phyloP scores from a whole-genome alignment of 306 rosid species.

The Benincasa hispida region DNA sequence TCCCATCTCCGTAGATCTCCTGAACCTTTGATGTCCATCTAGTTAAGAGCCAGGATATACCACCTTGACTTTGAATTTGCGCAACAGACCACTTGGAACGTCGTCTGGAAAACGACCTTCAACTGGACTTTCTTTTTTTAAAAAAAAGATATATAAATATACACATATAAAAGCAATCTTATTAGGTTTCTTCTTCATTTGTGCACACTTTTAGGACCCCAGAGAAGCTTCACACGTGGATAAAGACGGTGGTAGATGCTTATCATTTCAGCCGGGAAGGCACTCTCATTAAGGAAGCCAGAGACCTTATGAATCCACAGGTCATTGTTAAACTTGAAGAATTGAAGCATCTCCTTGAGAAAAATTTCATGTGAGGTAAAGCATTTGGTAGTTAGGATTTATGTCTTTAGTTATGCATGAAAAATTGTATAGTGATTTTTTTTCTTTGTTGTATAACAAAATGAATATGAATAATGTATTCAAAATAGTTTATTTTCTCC shows the following conservation, averaged over 20 bases:
- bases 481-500: neutral
- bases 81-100: neutral
- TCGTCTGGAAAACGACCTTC: too few species aligned
- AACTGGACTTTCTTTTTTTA: too few species aligned
- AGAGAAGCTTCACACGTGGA: constrained; percentile 63
- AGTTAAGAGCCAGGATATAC: neutral
- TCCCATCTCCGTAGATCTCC: neutral
- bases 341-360: constrained; percentile 44
- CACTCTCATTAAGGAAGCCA: constrained; percentile 72
- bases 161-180: too few species aligned
- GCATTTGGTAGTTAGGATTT: neutral
- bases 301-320: constrained; percentile 81
- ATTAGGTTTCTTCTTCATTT: neutral
- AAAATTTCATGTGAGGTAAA: constrained; percentile 48
- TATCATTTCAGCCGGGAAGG: constrained; percentile 75
- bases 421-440: neutral
- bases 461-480: neutral
- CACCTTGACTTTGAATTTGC: neutral
- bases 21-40: neutral
- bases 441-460: neutral
- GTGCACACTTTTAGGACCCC: constrained; percentile 52
- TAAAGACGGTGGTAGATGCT: constrained; percentile 58
- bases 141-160: too few species aligned
- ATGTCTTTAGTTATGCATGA: neutral
- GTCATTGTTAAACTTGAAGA: constrained; percentile 61